Conservation (phyloP, 495 filamentous ascomycete species). For the Aspergillus sclerotioniger region DNA sequence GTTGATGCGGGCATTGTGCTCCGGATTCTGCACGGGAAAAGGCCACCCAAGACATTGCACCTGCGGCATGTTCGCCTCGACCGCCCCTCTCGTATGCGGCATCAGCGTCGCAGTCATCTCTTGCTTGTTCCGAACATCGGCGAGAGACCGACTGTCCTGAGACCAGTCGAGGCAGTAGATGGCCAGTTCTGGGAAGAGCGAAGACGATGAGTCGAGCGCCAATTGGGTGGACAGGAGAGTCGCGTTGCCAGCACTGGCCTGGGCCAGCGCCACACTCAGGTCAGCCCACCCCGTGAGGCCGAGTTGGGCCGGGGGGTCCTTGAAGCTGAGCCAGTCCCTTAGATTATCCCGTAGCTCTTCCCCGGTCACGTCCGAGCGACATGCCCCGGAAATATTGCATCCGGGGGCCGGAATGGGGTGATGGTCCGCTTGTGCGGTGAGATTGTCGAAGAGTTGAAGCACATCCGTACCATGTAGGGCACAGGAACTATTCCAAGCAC, state of each 20-base stretch:
- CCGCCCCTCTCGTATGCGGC: conserved; percentile 26
- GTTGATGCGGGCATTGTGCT: conserved; percentile 4
- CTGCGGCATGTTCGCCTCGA: conserved; percentile 24
- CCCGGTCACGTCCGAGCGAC: conserved; percentile 17
- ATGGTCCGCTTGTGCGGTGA: conserved; percentile 22
- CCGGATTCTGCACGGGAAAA: conserved; percentile 29
- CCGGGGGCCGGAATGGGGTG: conserved; percentile 32
- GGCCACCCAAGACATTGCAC: conserved; percentile 39
- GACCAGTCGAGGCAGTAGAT: conserved; percentile 38
- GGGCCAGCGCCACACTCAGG: conserved; percentile 20
- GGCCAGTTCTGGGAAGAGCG: conserved; percentile 23
- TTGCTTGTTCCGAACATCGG: conserved; percentile 24
- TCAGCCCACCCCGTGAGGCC: conserved; percentile 18
- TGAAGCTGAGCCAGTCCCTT: conserved; percentile 9
- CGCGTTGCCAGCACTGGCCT: conserved; percentile 29
- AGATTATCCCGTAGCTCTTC: conserved; percentile 13
- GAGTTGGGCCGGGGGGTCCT: conserved; percentile 8
- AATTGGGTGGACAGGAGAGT: conserved; percentile 24
- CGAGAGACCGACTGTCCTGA: conserved; percentile 18
- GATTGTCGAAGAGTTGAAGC: conserved; percentile 23
- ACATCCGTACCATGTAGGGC: conserved; percentile 27
- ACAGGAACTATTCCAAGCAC: conserved; percentile 17
- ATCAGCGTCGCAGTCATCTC: conserved; percentile 16
- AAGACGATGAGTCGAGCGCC: conserved; percentile 21
- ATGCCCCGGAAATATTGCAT: conserved; percentile 27